Conservation (phyloP, 495 filamentous ascomycete species). For the Neurospora sp. region DNA sequence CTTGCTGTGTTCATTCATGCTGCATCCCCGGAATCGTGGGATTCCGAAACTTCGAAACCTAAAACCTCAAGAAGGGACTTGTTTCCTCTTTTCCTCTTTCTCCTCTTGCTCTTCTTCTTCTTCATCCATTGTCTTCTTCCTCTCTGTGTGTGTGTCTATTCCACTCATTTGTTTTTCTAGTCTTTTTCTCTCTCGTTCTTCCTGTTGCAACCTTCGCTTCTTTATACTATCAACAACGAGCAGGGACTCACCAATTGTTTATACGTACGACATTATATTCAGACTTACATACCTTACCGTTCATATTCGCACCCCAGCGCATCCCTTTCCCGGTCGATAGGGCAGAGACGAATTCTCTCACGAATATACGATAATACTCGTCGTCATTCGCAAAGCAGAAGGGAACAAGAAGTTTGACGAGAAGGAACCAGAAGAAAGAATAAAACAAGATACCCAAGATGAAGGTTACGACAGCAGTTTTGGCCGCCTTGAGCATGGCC, state of each 20-base stretch:
- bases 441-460: conserved; percentile 25
- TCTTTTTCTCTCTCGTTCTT: not conserved
- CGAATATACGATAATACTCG: not conserved
- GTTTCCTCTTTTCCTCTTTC: conserved; percentile 30
- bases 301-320: conserved; percentile 8
- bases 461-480: conserved; percentile 40
- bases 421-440: conserved; percentile 2
- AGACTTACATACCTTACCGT: conserved; percentile 5
- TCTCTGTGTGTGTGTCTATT: not conserved
- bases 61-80: conserved; percentile 2
- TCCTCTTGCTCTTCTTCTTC: conserved; percentile 6
- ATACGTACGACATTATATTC: conserved; percentile 10
- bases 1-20: conserved; percentile 39
- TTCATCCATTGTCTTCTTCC: conserved; percentile 26
- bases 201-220: not conserved
- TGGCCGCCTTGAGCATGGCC: conserved; percentile 34
- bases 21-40: conserved; percentile 4
- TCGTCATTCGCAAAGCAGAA: not conserved
- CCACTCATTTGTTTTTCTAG: not conserved
- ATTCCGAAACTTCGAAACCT: not conserved
- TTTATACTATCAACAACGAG: conserved; percentile 23
- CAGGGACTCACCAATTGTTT: conserved; percentile 42
- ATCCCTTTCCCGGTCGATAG: not conserved
- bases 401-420: not conserved
- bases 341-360: not conserved